Evolutionary conservation across 495 filamentous ascomycete genomes (phyloP).

Genomic region (Bathelium albidoporum): DNA sequence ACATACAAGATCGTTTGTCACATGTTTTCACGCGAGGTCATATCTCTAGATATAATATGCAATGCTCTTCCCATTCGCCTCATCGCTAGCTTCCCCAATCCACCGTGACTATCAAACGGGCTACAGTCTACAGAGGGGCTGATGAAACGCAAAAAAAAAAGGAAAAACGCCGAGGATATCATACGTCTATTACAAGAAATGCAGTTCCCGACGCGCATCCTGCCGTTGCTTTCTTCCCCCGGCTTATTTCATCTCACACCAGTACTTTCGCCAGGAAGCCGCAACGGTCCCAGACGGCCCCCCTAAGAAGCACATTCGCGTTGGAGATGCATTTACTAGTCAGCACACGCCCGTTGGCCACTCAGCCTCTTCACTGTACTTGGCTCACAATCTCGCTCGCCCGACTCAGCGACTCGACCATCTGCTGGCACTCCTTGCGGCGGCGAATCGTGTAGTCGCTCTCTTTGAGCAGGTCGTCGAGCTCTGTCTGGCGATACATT

Average conservation of each 20-base stretch:
- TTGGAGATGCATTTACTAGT: not conserved
- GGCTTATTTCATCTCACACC: too few relatives aligned
- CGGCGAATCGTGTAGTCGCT: slow-evolving; percentile 92
- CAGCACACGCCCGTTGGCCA: not conserved
- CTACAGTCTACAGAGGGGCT: not conserved
- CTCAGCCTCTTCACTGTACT: slow-evolving; percentile 56
- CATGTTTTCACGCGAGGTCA: not conserved
- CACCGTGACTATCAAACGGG: not conserved
- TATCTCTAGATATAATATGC: not conserved
- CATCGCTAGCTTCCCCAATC: not conserved
- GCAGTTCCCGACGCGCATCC: not conserved
- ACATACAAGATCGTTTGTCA: not conserved
- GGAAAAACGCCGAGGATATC: not conserved
- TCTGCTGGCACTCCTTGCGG: slow-evolving; percentile 97
- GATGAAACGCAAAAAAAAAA: too few relatives aligned
- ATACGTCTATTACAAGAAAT: not conserved
- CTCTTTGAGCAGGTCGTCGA: slow-evolving; percentile 94
- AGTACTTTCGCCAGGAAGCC: too few relatives aligned
- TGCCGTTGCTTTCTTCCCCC: too few relatives aligned
- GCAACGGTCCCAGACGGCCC: not conserved
- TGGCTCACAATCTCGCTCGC: slow-evolving; percentile 96
- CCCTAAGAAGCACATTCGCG: not conserved
- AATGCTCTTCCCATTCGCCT: not conserved
- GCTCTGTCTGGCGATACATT: slow-evolving; percentile 82
- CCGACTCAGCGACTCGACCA: slow-evolving; percentile 84